These are phyloP conservation scores for Cyberlindnera xishuangbannaensis DNA, from an alignment of 805 yeast species.

Conservation along the genomic window DNA sequence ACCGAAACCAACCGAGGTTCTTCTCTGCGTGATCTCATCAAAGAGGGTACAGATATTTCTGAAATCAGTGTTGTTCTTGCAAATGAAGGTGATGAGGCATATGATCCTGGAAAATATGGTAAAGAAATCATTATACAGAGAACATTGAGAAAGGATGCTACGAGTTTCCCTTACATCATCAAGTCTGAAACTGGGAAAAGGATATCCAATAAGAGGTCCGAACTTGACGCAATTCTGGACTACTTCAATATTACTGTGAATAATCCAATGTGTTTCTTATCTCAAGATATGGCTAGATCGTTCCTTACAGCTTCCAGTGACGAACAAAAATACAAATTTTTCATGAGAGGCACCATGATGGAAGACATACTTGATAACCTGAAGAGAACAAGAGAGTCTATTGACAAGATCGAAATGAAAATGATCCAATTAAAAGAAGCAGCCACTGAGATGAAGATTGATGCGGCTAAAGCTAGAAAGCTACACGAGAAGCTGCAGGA, in stretches of 20 bases:
- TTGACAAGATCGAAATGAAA: conserved; percentile 32
- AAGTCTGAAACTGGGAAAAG: conserved; percentile 45
- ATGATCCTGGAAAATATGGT: conserved; percentile 62
- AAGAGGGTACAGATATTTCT: conserved; percentile 70
- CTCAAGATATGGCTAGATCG: conserved; percentile 91
- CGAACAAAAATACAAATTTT: conserved; percentile 63
- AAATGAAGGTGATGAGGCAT: conserved; percentile 64
- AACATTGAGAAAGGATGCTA: conserved; percentile 43
- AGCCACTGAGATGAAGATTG: conserved; percentile 33
- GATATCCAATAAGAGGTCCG: conserved; percentile 55
- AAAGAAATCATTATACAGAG: conserved; percentile 65
- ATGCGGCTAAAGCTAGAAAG: conserved; percentile 37
- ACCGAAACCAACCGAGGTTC: conserved; percentile 81
- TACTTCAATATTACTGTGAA: conserved; percentile 73
- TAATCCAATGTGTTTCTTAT: conserved; percentile 87
- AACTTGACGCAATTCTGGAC: conserved; percentile 61
- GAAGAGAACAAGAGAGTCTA: conserved; percentile 32
- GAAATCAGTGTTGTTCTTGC: conserved; percentile 57
- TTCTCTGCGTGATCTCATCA: conserved; percentile 61
- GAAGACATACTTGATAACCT: conserved; percentile 59
- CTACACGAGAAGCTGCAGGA: conserved; percentile 34
- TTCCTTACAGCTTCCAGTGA: conserved; percentile 77
- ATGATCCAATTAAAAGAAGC: conserved; percentile 34
- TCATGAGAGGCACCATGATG: conserved; percentile 75
- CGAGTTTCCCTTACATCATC: conserved; percentile 48